Evolutionary conservation across 1,284 basidiomycete genomes (phyloP).

Genomic region (Ustilago lituana): DNA sequence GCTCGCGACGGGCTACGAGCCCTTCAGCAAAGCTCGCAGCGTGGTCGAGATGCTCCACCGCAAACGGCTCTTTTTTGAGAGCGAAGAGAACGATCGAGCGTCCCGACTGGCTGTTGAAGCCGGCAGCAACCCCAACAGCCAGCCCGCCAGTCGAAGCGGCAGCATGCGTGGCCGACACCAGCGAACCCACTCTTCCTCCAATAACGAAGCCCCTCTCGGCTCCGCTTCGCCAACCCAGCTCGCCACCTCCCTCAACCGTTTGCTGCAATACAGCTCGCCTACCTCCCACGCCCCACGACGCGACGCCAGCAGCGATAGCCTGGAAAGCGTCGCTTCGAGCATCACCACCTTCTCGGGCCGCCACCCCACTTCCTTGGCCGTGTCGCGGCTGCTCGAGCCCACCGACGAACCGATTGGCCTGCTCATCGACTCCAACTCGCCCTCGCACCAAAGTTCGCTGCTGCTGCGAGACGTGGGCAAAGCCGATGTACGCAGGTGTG

Average conservation of each 20-base stretch:
- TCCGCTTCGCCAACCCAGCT: slow-evolving; percentile 19
- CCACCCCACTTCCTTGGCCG: slow-evolving; percentile 21
- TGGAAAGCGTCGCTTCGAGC: slow-evolving; percentile 55
- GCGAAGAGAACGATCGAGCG: slow-evolving; percentile 62
- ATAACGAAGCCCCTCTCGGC: not conserved
- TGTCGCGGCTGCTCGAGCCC: slow-evolving; percentile 49
- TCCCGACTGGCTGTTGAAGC: slow-evolving; percentile 46
- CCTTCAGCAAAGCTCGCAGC: slow-evolving; percentile 55
- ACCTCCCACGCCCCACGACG: slow-evolving; percentile 3
- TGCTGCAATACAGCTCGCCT: slow-evolving; percentile 9
- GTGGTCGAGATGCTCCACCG: slow-evolving; percentile 64
- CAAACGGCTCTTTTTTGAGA: slow-evolving; percentile 60
- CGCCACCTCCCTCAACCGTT: slow-evolving; percentile 14
- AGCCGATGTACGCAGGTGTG: slow-evolving; percentile 20
- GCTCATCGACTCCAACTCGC: slow-evolving; percentile 10
- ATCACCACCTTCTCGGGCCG: slow-evolving; percentile 51
- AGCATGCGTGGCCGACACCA: slow-evolving; percentile 41
- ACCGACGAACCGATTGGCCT: slow-evolving; percentile 36
- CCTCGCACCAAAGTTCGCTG: slow-evolving; percentile 10
- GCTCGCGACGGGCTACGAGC: slow-evolving; percentile 60
- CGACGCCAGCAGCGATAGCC: slow-evolving; percentile 53
- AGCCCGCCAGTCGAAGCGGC: slow-evolving; percentile 35
- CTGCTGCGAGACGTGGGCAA: slow-evolving; percentile 9
- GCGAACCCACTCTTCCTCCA: not conserved
- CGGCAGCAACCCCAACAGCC: slow-evolving; percentile 41